Percentiles rank a stretch among this genome's conserved stretches.
phyloP scores from a whole-genome alignment of 2,329 filamentous ascomycete genomes.

The Tolypocladium sp. region DNA sequence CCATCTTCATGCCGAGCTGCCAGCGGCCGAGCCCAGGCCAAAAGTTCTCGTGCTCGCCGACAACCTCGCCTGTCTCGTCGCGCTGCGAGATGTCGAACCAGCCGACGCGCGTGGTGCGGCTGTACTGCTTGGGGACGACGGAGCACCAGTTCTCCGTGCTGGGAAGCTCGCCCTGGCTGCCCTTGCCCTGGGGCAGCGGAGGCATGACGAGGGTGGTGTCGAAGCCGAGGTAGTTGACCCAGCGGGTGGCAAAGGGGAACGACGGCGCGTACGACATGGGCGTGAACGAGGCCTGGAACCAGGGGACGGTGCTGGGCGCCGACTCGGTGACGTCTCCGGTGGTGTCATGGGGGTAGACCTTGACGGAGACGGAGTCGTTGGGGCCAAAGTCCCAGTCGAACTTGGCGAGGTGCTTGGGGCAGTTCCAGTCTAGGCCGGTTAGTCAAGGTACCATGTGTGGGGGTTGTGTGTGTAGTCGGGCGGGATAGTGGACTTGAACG shows the following conservation, averaged over 20 bases:
- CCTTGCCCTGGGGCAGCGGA: conserved; percentile 32
- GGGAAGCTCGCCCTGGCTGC: conserved; percentile 30
- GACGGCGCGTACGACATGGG: conserved; percentile 29
- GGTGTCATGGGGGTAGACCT: conserved; percentile 35
- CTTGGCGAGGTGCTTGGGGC: conserved; percentile 44
- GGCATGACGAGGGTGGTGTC: conserved; percentile 36
- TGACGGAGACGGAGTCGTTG: conserved; percentile 27
- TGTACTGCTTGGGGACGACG: conserved; percentile 20
- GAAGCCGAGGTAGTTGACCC: conserved; percentile 30
- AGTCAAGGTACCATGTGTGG: neutral
- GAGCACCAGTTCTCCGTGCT: conserved; percentile 38
- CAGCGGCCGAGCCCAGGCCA: conserved; percentile 37
- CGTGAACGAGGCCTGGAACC: conserved; percentile 37
- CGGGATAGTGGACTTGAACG: neutral
- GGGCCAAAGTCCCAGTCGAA: conserved; percentile 34
- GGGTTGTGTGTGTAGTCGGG: neutral
- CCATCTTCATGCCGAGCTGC: conserved; percentile 31
- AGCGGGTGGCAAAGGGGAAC: conserved; percentile 32
- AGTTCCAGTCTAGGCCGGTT: conserved; percentile 37
- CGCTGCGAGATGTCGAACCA: conserved; percentile 39
- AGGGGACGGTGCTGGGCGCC: conserved; percentile 22
- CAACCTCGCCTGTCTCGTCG: conserved; percentile 9
- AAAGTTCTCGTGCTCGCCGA: conserved; percentile 27
- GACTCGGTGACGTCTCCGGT: conserved; percentile 19
- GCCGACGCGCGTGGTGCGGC: conserved; percentile 24